Evolutionary conservation across 208 protist genomes (phyloP).

Genomic region (Trypanosoma melophagium): DNA sequence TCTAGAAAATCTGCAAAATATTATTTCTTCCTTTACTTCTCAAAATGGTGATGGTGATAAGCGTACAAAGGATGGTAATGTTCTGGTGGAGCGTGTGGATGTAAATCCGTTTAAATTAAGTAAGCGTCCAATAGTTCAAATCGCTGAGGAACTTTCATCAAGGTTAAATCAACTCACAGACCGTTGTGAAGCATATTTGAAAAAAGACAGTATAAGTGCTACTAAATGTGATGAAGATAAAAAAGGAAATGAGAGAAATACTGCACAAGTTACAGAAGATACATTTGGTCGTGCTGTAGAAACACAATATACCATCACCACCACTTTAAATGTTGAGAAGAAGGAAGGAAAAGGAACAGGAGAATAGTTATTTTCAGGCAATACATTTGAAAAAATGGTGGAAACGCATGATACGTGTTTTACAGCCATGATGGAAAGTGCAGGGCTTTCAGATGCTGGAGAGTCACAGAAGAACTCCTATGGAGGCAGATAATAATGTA

Average conservation of each 20-base stretch:
- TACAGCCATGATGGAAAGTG: background rate
- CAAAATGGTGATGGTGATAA: conserved; percentile 12
- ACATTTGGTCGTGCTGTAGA: background rate
- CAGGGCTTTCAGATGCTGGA: background rate
- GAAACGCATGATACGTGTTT: background rate
- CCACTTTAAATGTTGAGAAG: background rate
- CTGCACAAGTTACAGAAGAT: background rate
- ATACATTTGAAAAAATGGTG: background rate
- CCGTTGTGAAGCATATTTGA: conserved; percentile 2
- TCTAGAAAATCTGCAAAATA: conserved; percentile 34
- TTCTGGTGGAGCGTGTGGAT: conserved; percentile 3
- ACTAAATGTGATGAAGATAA: background rate
- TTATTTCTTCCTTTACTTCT: conserved; percentile 27
- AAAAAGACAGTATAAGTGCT: background rate
- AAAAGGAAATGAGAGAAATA: background rate
- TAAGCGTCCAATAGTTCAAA: conserved; percentile 38
- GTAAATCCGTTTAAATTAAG: conserved; percentile 41
- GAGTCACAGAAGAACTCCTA: background rate
- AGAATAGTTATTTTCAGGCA: background rate
- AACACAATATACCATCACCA: background rate
- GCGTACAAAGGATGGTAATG: background rate
- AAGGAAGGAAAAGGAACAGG: background rate
- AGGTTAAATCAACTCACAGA: conserved; percentile 21
- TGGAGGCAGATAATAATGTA: background rate
- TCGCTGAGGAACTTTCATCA: conserved; percentile 46